Percentiles rank a stretch among this genome's conserved stretches.
Evolutionary conservation across 2,329 filamentous ascomycete species (phyloP).

Genomic region (Tolypocladium guangdongense): DNA sequence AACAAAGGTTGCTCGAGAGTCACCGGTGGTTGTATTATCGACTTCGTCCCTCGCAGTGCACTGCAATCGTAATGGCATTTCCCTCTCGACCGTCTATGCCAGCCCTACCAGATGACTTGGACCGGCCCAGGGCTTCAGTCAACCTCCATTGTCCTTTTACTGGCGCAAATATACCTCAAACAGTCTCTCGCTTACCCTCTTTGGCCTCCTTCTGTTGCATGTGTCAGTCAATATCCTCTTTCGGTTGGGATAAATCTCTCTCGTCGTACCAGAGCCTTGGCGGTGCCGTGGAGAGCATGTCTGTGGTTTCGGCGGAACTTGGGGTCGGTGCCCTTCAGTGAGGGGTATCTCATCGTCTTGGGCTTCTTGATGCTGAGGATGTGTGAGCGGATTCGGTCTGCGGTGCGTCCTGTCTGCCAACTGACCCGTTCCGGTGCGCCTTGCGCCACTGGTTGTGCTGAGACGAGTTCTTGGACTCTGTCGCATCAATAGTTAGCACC

Average conservation of each 20-base stretch:
- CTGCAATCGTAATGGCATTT: background rate
- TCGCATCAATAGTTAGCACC: background rate
- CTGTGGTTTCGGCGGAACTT: slow-evolving; percentile 99
- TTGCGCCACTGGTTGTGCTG: slow-evolving; percentile 98
- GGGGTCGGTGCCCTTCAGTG: slow-evolving; percentile 95
- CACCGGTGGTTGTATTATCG: background rate
- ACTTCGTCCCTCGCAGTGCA: background rate
- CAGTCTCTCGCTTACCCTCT: slow-evolving; percentile 87
- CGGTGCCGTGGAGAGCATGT: slow-evolving; percentile 98
- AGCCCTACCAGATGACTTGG: slow-evolving; percentile 1
- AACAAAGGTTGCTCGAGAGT: background rate
- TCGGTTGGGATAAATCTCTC: slow-evolving; percentile 10
- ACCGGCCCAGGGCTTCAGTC: background rate
- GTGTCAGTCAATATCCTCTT: slow-evolving; percentile 17
- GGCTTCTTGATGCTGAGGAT: slow-evolving; percentile 96
- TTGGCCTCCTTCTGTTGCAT: slow-evolving; percentile 79
- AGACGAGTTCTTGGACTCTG: slow-evolving; percentile 99
- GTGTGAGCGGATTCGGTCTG: slow-evolving; percentile 8
- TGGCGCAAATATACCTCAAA: slow-evolving; percentile 37
- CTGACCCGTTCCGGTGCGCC: slow-evolving; percentile 98
- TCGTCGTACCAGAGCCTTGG: slow-evolving; percentile 80
- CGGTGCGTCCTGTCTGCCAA: slow-evolving; percentile 12
- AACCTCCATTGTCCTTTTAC: background rate
- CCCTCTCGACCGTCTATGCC: background rate
- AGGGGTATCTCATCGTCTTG: slow-evolving; percentile 97